Percentiles rank a stretch among this genome's conserved stretches.
Evolutionary conservation across 345 rosid genomes (phyloP).

Genomic region (Physaria fendleri): DNA sequence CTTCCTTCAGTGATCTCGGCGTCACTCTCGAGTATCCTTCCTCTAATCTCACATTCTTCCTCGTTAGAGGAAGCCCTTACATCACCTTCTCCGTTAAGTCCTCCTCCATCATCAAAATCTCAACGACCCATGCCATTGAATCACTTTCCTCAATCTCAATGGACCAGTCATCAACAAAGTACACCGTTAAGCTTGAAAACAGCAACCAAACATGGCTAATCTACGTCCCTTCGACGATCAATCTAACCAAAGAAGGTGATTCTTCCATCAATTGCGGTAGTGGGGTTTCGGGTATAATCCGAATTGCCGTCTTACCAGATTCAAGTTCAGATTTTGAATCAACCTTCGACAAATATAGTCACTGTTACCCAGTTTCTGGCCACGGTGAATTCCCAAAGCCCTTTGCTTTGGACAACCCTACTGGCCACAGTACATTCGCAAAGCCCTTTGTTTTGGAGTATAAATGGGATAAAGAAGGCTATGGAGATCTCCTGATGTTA

Average conservation of each 20-base stretch:
- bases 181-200: slow-evolving; percentile 58
- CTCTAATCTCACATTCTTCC: slow-evolving; percentile 63
- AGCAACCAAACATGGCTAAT: slow-evolving; percentile 83
- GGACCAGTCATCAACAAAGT: slow-evolving; percentile 58
- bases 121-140: too few species aligned
- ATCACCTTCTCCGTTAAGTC: slow-evolving; percentile 57
- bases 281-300: slow-evolving; percentile 55
- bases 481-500: slow-evolving; percentile 83
- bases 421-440: too few species aligned
- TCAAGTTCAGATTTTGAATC: slow-evolving; percentile 40
- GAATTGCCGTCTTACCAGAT: slow-evolving; percentile 53
- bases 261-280: slow-evolving; percentile 38
- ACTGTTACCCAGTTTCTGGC: slow-evolving; percentile 77
- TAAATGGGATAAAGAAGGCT: slow-evolving; percentile 80
- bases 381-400: slow-evolving; percentile 61
- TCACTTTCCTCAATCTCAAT: slow-evolving; percentile 73
- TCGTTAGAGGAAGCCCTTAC: slow-evolving; percentile 83
- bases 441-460: too few species aligned
- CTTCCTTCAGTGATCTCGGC: slow-evolving; percentile 67
- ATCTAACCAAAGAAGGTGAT: slow-evolving; percentile 32
- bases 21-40: slow-evolving; percentile 75
- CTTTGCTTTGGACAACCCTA: too few species aligned
- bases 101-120: too few species aligned
- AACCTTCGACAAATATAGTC: slow-evolving; percentile 66
- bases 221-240: slow-evolving; percentile 63